Evolutionary conservation across 1,284 basidiomycete species (phyloP).

Genomic region (Ceratobasidium sp.): DNA sequence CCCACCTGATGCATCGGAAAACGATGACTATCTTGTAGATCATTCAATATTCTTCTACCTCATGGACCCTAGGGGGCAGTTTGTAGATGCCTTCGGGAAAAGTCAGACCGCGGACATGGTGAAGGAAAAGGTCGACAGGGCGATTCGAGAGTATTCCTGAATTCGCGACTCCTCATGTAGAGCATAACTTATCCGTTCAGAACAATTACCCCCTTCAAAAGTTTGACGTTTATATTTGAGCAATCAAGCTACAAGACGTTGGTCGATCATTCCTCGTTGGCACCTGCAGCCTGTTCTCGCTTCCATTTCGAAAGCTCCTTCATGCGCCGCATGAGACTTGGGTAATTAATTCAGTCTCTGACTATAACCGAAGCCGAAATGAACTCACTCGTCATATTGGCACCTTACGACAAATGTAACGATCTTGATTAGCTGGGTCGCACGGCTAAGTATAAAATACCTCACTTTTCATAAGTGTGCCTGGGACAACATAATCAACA

Average conservation of each 20-base stretch:
- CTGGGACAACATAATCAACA: slow-evolving; percentile 43
- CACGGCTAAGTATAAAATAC: slow-evolving; percentile 44
- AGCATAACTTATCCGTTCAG: slow-evolving; percentile 21
- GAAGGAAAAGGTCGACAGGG: slow-evolving; percentile 60
- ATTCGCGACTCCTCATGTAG: neutral
- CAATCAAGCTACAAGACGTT: neutral
- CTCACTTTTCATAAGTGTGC: slow-evolving; percentile 79
- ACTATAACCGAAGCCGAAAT: slow-evolving; percentile 13
- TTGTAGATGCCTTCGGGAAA: slow-evolving; percentile 98
- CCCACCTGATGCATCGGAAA: slow-evolving; percentile 71
- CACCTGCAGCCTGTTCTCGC: slow-evolving; percentile 59
- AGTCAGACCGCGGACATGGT: slow-evolving; percentile 78
- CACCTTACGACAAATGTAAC: slow-evolving; percentile 63
- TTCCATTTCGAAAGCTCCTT: slow-evolving; percentile 79
- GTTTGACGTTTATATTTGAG: neutral
- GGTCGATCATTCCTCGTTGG: slow-evolving; percentile 57
- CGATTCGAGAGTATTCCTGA: slow-evolving; percentile 56
- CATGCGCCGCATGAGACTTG: slow-evolving; percentile 85
- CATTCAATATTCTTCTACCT: slow-evolving; percentile 98
- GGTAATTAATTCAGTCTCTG: slow-evolving; percentile 12
- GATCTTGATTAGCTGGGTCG: slow-evolving; percentile 31
- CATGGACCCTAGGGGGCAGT: slow-evolving; percentile 95
- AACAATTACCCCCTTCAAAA: slow-evolving; percentile 27
- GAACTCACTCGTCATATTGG: slow-evolving; percentile 88
- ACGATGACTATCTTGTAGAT: slow-evolving; percentile 93